Percentiles rank a stretch among this genome's conserved stretches.
phyloP scores from a whole-genome alignment of 1,284 basidiomycete species.

The Heterobasidion annosum region DNA sequence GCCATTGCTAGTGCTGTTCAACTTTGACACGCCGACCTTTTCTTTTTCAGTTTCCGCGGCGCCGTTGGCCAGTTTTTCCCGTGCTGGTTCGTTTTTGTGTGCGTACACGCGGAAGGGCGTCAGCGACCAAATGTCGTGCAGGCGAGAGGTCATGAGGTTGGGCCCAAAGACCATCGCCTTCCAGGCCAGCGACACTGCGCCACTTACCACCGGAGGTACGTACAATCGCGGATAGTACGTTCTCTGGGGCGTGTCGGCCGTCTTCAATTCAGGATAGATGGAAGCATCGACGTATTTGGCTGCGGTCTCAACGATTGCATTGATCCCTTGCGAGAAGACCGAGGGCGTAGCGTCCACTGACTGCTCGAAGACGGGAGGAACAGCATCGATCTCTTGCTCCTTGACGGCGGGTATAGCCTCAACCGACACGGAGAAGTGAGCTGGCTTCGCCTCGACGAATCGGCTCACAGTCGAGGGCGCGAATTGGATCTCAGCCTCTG shows the following conservation, averaged over 20 bases:
- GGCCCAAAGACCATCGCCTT: slow-evolving; percentile 13
- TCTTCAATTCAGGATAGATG: not conserved
- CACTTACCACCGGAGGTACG: slow-evolving; percentile 11
- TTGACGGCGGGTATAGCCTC: slow-evolving; percentile 20
- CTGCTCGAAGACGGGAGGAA: slow-evolving; percentile 4
- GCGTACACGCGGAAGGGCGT: slow-evolving; percentile 6
- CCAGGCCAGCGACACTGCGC: slow-evolving; percentile 13
- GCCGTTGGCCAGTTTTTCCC: slow-evolving; percentile 1
- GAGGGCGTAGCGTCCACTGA: slow-evolving; percentile 6
- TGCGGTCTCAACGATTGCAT: slow-evolving; percentile 4
- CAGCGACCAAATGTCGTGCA: slow-evolving; percentile 13
- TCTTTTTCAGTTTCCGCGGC: slow-evolving; percentile 4
- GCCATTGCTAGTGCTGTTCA: slow-evolving; percentile 8
- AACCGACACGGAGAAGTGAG: slow-evolving; percentile 17
- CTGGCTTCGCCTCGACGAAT: slow-evolving; percentile 19
- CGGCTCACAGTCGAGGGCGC: slow-evolving; percentile 34
- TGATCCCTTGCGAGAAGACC: slow-evolving; percentile 8
- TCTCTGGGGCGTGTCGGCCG: not conserved
- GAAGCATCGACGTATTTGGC: slow-evolving; percentile 7
- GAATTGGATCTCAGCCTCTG: slow-evolving; percentile 37
- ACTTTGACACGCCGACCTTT: slow-evolving; percentile 7
- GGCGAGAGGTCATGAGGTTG: slow-evolving; percentile 13
- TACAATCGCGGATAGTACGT: slow-evolving; percentile 5
- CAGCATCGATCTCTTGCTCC: slow-evolving; percentile 6
- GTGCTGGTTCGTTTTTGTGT: slow-evolving; percentile 2